These are phyloP conservation scores for Chrysoporthe deuterocubensis DNA, from an alignment of 2,329 filamentous ascomycete genomes.

Conservation along the genomic window DNA sequence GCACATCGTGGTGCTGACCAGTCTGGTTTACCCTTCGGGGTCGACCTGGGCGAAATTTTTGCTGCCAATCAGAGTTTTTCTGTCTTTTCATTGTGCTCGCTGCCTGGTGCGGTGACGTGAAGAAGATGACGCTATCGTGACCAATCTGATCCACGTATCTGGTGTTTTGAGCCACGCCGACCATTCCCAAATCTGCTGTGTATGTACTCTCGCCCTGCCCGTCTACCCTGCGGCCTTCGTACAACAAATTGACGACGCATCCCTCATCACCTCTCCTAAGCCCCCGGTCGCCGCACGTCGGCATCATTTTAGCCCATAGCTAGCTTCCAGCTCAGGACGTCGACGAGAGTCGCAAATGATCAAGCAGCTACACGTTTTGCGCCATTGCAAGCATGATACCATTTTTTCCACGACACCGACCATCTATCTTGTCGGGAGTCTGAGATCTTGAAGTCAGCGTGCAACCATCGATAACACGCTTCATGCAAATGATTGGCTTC, in stretches of 20 bases:
- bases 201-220: too few species aligned
- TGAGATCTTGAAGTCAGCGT: background rate
- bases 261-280: too few species aligned
- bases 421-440: background rate
- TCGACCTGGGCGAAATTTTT: conserved; percentile 57
- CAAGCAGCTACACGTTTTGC: background rate
- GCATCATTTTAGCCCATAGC: too few species aligned
- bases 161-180: too few species aligned
- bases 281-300: too few species aligned
- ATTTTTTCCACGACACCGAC: background rate
- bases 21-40: conserved; percentile 56
- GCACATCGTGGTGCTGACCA: conserved; percentile 55
- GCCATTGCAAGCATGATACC: background rate
- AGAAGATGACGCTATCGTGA: conserved; percentile 41
- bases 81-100: conserved; percentile 49
- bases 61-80: conserved; percentile 37
- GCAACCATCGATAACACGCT: background rate
- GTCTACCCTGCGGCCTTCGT: too few species aligned
- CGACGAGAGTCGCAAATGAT: too few species aligned
- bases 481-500: background rate
- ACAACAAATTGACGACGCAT: too few species aligned
- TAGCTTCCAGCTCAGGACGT: too few species aligned
- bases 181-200: too few species aligned
- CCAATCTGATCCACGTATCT: background rate
- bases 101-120: conserved; percentile 46